phyloP scores from a whole-genome alignment of 2,329 filamentous ascomycete genomes.

The Pseudocercospora fuligena region DNA sequence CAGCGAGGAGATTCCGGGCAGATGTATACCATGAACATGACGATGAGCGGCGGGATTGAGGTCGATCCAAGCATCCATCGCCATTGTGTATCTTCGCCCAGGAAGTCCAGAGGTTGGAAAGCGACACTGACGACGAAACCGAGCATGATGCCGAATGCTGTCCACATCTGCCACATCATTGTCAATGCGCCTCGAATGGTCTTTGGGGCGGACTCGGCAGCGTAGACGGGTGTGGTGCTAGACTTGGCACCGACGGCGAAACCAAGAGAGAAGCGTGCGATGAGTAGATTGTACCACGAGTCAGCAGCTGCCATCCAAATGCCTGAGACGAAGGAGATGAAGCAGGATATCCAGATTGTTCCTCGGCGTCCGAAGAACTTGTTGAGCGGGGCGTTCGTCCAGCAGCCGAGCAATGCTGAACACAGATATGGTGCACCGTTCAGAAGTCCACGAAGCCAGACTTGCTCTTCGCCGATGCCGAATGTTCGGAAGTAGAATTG shows the following conservation, averaged over 20 bases:
- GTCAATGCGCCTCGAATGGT: slow-evolving; percentile 50
- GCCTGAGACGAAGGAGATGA: slow-evolving; percentile 66
- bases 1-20: slow-evolving; percentile 49
- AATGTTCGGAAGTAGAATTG: slow-evolving; percentile 37
- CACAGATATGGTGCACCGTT: slow-evolving; percentile 69
- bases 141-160: slow-evolving; percentile 52
- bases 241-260: slow-evolving; percentile 49
- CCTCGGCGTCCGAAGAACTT: slow-evolving; percentile 71
- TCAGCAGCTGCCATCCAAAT: slow-evolving; percentile 70
- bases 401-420: slow-evolving; percentile 72
- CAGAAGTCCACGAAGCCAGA: slow-evolving; percentile 55
- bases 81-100: slow-evolving; percentile 34
- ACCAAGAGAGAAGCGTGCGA: slow-evolving; percentile 72
- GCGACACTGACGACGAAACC: slow-evolving; percentile 48
- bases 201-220: slow-evolving; percentile 46
- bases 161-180: slow-evolving; percentile 53
- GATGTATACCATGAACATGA: slow-evolving; percentile 43
- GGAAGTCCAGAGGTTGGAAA: slow-evolving; percentile 39
- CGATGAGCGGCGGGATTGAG: slow-evolving; percentile 42
- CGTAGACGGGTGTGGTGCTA: slow-evolving; percentile 49
- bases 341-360: slow-evolving; percentile 76
- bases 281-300: slow-evolving; percentile 72
- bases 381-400: slow-evolving; percentile 75
- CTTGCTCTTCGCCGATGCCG: slow-evolving; percentile 30
- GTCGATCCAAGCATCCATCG: slow-evolving; percentile 45